Conservation (phyloP, 495 filamentous ascomycete genomes). For the Aspergillus coremiiformis region DNA sequence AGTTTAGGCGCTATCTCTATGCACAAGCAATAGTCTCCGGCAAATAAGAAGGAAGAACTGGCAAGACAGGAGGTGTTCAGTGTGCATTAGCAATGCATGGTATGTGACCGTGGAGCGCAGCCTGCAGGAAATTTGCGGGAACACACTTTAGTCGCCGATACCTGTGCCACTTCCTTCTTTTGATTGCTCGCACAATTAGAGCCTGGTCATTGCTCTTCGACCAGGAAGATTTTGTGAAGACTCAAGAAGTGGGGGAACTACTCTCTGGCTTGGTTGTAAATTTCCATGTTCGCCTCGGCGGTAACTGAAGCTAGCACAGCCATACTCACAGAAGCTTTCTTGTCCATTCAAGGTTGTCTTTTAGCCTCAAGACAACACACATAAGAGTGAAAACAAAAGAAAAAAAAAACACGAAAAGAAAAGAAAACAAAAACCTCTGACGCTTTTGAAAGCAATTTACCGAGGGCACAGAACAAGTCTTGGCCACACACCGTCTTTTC, state of each 20-base stretch:
- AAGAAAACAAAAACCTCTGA: neutral
- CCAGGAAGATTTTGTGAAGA: conserved; percentile 6
- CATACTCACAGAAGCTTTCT: neutral
- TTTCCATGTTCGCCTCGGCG: neutral
- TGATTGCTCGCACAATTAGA: conserved; percentile 12
- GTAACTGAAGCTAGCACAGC: conserved; percentile 2
- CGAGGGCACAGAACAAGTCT: neutral
- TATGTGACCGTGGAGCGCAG: conserved; percentile 16
- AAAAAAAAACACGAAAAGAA: neutral
- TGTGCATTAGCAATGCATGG: conserved; percentile 10
- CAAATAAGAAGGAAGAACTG: conserved; percentile 5
- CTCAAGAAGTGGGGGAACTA: conserved; percentile 7
- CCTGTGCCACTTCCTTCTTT: conserved; percentile 1
- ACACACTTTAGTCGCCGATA: conserved; percentile 17
- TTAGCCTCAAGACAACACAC: neutral
- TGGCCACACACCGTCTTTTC: conserved; percentile 13
- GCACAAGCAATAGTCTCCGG: neutral
- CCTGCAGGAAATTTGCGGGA: conserved; percentile 20
- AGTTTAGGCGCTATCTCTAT: conserved; percentile 11
- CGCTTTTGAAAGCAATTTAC: neutral
- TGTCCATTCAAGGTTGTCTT: neutral
- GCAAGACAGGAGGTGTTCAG: conserved; percentile 2
- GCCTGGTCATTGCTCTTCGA: neutral
- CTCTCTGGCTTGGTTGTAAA: neutral
- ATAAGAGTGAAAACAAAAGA: neutral